Base-by-base conservation (phyloP, 352 stramenopile genomes). In the Salisapilia sapeloensis region DNA sequence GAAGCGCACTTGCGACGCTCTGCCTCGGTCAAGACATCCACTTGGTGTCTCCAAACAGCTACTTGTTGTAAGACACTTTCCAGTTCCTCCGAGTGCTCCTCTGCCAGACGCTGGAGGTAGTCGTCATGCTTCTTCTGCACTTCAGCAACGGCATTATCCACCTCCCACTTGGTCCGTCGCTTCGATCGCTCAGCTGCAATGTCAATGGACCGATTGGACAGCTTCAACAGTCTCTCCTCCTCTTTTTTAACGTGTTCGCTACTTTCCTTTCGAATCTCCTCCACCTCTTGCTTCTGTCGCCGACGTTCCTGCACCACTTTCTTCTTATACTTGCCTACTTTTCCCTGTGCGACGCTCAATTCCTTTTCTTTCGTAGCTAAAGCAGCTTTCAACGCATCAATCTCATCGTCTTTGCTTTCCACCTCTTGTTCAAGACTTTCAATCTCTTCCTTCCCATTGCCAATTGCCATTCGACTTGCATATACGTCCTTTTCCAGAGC, bases 41-140 rank as follows among this genome's bases (percentile, higher is more conserved):
- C 72, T 36, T 87, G 72, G 31, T 87, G 72, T 13, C 71, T 63
- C 72, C 72, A 87, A 36, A 87, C 63, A 0, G 61, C 63, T 24
- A 87, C 61, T 44, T 87, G 72, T 35, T 87, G 72, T 46, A 61
- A 72, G 4, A 87, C 38, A 40, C 67, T 77, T 38, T 87, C 72
- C 7, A 84, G 62, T 38, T 87, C 72, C 34, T 87, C 72, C 5
- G 64, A 74, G 33, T 87, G 70, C 24, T 87, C 72, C 31, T 87
- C 72, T 2, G 67, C 72, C 3, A 87, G 42, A 30, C 77, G 72
- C 42, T 87, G 69, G 34, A 87, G 38, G 23, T 82, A 83, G 22
- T 75, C 53, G n/a, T 81, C 63, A 29, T 82, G 71, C 22, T 72
- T 50, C 14, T 49, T 48, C 39, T 82, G 61, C 32, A 60, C 63